phyloP scores from a whole-genome alignment of 768 basidiomycete genomes.

The Leccinellum rugosiceps region DNA sequence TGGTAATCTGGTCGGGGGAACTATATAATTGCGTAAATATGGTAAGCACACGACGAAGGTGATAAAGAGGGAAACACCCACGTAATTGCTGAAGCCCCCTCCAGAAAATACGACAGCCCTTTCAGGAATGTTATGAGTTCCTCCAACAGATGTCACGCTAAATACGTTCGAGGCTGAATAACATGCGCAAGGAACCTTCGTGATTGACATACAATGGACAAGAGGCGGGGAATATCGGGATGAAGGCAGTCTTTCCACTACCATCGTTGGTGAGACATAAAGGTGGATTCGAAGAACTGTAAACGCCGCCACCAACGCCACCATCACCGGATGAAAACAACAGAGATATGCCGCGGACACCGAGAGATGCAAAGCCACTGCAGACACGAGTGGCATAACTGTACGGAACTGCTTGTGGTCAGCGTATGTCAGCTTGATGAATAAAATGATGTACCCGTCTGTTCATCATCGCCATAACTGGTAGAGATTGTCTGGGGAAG shows the following conservation, averaged over 20 bases:
- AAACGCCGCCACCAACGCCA: constrained; percentile 64
- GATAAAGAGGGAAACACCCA: constrained; percentile 26
- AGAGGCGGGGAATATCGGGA: constrained; percentile 58
- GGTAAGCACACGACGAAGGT: constrained; percentile 4
- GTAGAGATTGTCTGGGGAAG: constrained; percentile 65
- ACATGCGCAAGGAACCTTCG: not conserved
- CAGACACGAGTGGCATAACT: constrained; percentile 58
- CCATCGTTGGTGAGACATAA: constrained; percentile 60
- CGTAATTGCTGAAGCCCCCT: constrained; percentile 72
- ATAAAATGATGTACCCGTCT: constrained; percentile 45
- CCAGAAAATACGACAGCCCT: constrained; percentile 59
- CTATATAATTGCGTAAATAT: constrained; percentile 26
- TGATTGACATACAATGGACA: constrained; percentile 49
- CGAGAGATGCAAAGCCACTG: constrained; percentile 57
- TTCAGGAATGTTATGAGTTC: constrained; percentile 58
- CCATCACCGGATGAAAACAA: constrained; percentile 64
- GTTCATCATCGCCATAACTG: constrained; percentile 71
- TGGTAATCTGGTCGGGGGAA: constrained; percentile 58
- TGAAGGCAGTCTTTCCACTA: constrained; percentile 50
- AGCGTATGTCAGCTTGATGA: not conserved
- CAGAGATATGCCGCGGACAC: constrained; percentile 62
- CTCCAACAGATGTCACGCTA: constrained; percentile 74
- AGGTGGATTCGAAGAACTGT: constrained; percentile 42
- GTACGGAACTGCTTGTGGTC: constrained; percentile 43
- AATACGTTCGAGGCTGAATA: not conserved